Conservation (phyloP, 441 rosid genomes). For the Bruguiera hainesii region DNA sequence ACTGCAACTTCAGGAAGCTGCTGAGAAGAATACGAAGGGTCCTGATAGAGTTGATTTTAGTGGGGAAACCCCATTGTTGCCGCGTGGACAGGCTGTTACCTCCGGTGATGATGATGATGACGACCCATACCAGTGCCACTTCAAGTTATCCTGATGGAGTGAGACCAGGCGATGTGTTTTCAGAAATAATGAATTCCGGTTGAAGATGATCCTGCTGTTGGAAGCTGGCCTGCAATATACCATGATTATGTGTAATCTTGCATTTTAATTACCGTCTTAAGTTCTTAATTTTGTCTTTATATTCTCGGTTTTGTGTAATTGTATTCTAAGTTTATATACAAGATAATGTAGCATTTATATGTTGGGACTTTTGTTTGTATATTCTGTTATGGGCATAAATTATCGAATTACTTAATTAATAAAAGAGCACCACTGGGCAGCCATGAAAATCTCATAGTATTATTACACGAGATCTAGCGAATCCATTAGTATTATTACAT, state of each 20-base stretch:
- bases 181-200: constrained; percentile 3
- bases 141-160: background rate
- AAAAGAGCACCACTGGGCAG: too few species aligned
- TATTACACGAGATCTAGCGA: too few species aligned
- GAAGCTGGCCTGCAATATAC: background rate
- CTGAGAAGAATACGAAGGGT: constrained; percentile 6
- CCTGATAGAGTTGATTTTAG: background rate
- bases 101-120: background rate
- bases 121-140: background rate
- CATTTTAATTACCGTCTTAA: background rate
- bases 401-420: too few species aligned
- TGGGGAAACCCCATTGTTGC: background rate
- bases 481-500: too few species aligned
- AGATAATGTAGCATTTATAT: too few species aligned
- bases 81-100: too few species aligned
- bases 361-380: too few species aligned
- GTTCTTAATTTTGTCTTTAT: too few species aligned
- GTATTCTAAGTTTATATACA: too few species aligned
- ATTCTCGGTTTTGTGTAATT: too few species aligned
- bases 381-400: too few species aligned
- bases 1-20: constrained; percentile 29
- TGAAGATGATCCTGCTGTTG: background rate
- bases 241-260: background rate
- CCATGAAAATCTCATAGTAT: too few species aligned
- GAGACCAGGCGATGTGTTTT: constrained; percentile 3